Evolutionary conservation across 2,329 filamentous ascomycete species (phyloP).

Genomic region (Aspergillus latus): DNA sequence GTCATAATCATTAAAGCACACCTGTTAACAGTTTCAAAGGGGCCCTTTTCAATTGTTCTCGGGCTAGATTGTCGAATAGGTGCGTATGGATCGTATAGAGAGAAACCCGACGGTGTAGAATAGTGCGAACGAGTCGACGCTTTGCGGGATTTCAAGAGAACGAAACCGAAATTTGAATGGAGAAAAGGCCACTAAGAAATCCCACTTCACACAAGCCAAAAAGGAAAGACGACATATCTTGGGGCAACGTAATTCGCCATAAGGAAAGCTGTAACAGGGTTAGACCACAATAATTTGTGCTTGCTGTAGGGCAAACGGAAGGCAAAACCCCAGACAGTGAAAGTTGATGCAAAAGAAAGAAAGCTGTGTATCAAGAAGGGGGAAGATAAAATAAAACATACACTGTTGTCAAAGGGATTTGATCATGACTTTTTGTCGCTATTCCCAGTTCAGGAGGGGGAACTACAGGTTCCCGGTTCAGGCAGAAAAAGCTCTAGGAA

Average conservation of each 20-base stretch:
- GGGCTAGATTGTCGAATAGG: conserved; percentile 17
- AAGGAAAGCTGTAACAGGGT: conserved; percentile 32
- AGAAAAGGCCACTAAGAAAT: conserved; percentile 41
- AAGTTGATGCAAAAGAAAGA: too few species aligned
- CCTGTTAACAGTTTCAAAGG: conserved; percentile 11
- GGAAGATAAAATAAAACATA: conserved; percentile 15
- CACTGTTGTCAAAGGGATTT: conserved; percentile 26
- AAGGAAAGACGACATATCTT: conserved; percentile 48
- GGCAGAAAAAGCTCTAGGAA: conserved; percentile 8
- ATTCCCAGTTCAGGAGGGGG: conserved; percentile 6
- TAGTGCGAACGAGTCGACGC: conserved; percentile 23
- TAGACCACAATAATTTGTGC: conserved; percentile 21
- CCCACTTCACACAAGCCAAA: conserved; percentile 44
- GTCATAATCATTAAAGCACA: conserved; percentile 29
- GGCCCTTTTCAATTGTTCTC: conserved; percentile 11
- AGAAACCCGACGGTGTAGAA: conserved; percentile 23
- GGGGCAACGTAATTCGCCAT: conserved; percentile 44
- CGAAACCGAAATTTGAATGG: conserved; percentile 32
- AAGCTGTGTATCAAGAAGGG: neutral
- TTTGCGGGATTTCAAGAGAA: conserved; percentile 25
- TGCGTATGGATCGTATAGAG: conserved; percentile 21
- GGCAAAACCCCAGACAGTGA: neutral
- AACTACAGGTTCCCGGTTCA: conserved; percentile 5
- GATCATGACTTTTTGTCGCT: conserved; percentile 19
- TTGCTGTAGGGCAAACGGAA: conserved; percentile 2